These are phyloP conservation scores for Aureobasidium uvarum DNA, from an alignment of 2,329 filamentous ascomycete genomes.

Conservation along the genomic window DNA sequence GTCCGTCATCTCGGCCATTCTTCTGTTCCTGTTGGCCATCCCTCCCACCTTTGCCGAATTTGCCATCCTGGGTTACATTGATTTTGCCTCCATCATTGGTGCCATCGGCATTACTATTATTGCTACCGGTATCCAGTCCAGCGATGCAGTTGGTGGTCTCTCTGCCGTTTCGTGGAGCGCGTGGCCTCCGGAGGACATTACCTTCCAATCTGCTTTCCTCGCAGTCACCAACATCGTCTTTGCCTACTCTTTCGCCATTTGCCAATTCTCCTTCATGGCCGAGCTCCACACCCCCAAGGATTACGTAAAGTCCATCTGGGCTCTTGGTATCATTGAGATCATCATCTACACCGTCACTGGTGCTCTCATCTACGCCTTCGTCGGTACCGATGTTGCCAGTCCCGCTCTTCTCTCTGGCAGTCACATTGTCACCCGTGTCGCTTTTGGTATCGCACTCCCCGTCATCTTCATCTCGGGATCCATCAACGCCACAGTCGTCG, in stretches of 20 bases:
- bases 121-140: conserved; percentile 38
- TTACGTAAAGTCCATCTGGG: conserved; percentile 58
- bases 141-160: conserved; percentile 35
- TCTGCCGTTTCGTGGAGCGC: conserved; percentile 38
- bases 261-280: conserved; percentile 66
- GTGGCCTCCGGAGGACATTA: conserved; percentile 39
- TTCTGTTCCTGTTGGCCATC: conserved; percentile 40
- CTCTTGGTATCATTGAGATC: conserved; percentile 62
- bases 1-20: conserved; percentile 45
- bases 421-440: conserved; percentile 58
- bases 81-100: conserved; percentile 40
- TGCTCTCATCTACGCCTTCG: conserved; percentile 66
- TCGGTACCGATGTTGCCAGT: conserved; percentile 59
- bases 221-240: conserved; percentile 70
- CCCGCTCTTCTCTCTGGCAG: conserved; percentile 66
- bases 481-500: conserved; percentile 59
- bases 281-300: conserved; percentile 64
- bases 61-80: conserved; percentile 40
- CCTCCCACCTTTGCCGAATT: conserved; percentile 41
- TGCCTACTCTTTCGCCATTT: conserved; percentile 55
- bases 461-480: conserved; percentile 72
- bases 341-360: conserved; percentile 65
- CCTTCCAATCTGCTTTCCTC: conserved; percentile 59
- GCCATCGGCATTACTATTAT: conserved; percentile 41
- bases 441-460: conserved; percentile 68